These are phyloP conservation scores for Juncus inflexus DNA, from an alignment of 176 grass and related monocot species.

Conservation along the genomic window DNA sequence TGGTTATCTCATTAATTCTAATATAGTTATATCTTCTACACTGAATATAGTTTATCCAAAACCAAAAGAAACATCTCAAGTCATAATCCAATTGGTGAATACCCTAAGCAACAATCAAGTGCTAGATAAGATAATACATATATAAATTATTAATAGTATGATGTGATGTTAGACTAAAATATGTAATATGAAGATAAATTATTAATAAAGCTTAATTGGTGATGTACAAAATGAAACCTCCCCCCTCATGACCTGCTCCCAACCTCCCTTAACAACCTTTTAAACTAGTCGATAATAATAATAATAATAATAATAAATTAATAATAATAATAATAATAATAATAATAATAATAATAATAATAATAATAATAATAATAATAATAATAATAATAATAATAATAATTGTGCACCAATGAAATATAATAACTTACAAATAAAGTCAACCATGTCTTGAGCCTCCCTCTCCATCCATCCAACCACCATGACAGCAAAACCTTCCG, in stretches of 20 bases:
- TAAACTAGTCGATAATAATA: slow-evolving; percentile 9
- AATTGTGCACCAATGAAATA: slow-evolving; percentile 8
- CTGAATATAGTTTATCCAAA: no score
- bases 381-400: not conserved
- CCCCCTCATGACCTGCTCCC: slow-evolving; percentile 12
- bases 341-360: no score
- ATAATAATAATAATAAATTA: no score
- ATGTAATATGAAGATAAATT: slow-evolving; percentile 11
- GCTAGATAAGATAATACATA: not conserved
- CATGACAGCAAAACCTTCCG: slow-evolving; percentile 59
- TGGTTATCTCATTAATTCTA: no score
- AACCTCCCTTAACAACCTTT: slow-evolving; percentile 26
- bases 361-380: no score
- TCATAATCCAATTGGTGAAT: no score
- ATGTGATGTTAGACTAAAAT: slow-evolving; percentile 3
- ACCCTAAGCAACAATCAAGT: slow-evolving; percentile 10
- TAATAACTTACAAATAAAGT: slow-evolving; percentile 53
- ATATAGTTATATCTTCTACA: no score
- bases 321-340: no score
- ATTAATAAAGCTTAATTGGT: no score
- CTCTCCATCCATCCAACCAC: slow-evolving; percentile 51
- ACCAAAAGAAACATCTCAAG: no score
- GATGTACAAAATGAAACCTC: slow-evolving; percentile 1
- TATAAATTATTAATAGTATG: slow-evolving; percentile 3
- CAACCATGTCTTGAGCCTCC: slow-evolving; percentile 38